These are phyloP conservation scores for Penicillium sp. DNA, from an alignment of 2,329 filamentous ascomycete genomes.

Conservation along the genomic window DNA sequence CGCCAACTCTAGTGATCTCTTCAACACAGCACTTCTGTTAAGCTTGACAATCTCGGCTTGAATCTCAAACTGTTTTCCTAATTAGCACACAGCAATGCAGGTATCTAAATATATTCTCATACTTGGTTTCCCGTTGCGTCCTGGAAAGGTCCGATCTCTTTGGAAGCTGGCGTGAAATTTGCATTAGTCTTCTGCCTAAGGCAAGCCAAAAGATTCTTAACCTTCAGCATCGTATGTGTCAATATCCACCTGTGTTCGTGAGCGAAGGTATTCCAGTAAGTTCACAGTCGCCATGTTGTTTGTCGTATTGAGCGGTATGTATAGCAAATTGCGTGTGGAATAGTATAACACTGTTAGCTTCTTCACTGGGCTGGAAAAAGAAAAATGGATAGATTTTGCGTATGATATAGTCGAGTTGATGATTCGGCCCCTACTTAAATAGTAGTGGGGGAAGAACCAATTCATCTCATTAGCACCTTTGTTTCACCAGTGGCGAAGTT, in stretches of 20 bases:
- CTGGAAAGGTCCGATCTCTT: not conserved
- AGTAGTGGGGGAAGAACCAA: no score
- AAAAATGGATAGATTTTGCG: not conserved
- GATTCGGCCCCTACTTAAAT: not conserved
- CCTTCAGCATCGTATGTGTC: not conserved
- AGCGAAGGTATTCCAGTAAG: not conserved
- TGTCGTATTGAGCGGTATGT: not conserved
- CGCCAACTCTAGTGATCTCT: not conserved
- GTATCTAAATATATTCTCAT: not conserved
- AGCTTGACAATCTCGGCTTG: not conserved
- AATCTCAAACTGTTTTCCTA: not conserved
- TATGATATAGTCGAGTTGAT: no score
- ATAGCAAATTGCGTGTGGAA: not conserved
- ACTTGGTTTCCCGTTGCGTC: not conserved
- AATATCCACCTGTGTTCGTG: not conserved
- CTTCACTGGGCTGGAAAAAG: not conserved
- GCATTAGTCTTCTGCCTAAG: not conserved
- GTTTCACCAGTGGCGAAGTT: not conserved
- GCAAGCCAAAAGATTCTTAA: not conserved
- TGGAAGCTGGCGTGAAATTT: not conserved
- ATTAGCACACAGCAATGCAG: not conserved
- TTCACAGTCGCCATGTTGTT: not conserved
- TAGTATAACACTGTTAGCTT: not conserved
- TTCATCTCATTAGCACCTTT: not conserved
- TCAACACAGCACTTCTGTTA: not conserved